phyloP scores from a whole-genome alignment of 106 monocot genomes.

The Dactylorhiza incarnata region DNA sequence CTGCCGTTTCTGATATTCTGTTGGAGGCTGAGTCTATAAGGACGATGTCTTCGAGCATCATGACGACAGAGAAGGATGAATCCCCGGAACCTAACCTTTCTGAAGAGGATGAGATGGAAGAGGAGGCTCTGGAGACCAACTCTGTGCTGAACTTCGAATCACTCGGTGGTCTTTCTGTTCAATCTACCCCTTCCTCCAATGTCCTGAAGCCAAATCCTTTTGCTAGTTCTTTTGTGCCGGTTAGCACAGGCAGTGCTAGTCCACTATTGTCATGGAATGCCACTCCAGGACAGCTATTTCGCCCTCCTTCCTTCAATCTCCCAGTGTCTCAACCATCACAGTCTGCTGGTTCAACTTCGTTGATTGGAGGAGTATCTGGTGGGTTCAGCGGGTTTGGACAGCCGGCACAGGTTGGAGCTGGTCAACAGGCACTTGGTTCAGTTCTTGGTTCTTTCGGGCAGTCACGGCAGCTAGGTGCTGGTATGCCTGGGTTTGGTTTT shows the following conservation, averaged over 20 bases:
- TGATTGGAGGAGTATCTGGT: constrained; percentile 22
- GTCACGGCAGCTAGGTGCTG: constrained; percentile 62
- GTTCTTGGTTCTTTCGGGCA: constrained; percentile 93
- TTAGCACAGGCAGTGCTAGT: constrained; percentile 20
- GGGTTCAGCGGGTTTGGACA: constrained; percentile 83
- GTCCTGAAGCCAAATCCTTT: constrained; percentile 68
- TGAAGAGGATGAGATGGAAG: constrained; percentile 96
- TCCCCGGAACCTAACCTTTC: constrained; percentile 19
- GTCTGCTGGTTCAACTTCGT: constrained; percentile 19
- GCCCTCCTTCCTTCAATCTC: constrained; percentile 75
- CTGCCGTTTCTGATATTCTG: constrained; percentile 10
- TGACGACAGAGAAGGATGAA: constrained; percentile 22
- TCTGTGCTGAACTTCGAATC: constrained; percentile 32
- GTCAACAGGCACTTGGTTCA: constrained; percentile 73
- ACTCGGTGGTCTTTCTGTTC: constrained; percentile 62
- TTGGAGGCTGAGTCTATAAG: constrained; percentile 6
- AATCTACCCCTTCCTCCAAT: constrained; percentile 33
- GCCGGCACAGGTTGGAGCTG: constrained; percentile 64
- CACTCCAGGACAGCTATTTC: constrained; percentile 66
- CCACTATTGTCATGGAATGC: constrained; percentile 31
- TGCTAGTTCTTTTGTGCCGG: constrained; percentile 46
- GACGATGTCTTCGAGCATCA: constrained; percentile 1
- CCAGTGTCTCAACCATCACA: constrained; percentile 56
- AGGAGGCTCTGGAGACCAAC: constrained; percentile 57
- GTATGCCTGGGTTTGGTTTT: constrained; percentile 24